Evolutionary conservation across 192 early-diverging fungal species (phyloP).

Genomic region (Polychytrium aggregatum): DNA sequence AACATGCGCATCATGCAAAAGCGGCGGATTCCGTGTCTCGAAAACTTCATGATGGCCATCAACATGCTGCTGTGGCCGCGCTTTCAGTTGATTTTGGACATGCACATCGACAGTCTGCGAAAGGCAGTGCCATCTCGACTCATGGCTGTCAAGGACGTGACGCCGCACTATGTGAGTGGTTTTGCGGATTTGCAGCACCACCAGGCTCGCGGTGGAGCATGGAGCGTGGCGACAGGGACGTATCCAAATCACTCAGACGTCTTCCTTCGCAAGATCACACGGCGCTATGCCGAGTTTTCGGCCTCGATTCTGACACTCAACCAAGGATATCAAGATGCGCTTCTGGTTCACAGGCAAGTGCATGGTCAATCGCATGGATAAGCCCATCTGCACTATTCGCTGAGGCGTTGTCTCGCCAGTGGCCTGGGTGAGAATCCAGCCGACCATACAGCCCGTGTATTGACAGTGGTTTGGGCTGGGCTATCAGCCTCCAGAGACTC

Average conservation of each 20-base stretch:
- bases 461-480: slow-evolving; percentile 1
- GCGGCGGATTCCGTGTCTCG: slow-evolving; percentile 64
- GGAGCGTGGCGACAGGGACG: too few species aligned
- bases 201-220: too few species aligned
- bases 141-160: slow-evolving; percentile 51
- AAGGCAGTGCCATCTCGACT: slow-evolving; percentile 56
- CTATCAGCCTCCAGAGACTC: slow-evolving; percentile 47
- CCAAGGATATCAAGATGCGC: slow-evolving; percentile 74
- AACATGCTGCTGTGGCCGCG: slow-evolving; percentile 94
- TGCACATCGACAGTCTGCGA: slow-evolving; percentile 84
- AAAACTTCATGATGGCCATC: slow-evolving; percentile 75
- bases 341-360: slow-evolving; percentile 60
- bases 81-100: slow-evolving; percentile 61
- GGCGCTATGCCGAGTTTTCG: slow-evolving; percentile 88
- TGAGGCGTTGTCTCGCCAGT: too few species aligned
- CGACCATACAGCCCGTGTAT: too few species aligned
- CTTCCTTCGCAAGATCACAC: slow-evolving; percentile 44
- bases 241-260: too few species aligned
- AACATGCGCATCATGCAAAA: slow-evolving; percentile 72
- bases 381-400: too few species aligned
- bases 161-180: slow-evolving; percentile 67
- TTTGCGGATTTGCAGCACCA: too few species aligned
- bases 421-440: too few species aligned
- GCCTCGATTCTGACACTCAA: slow-evolving; percentile 85
- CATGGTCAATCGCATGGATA: not conserved